These are phyloP conservation scores for Hypoxylon crocopeplum DNA, from an alignment of 495 filamentous ascomycete genomes.

Conservation along the genomic window DNA sequence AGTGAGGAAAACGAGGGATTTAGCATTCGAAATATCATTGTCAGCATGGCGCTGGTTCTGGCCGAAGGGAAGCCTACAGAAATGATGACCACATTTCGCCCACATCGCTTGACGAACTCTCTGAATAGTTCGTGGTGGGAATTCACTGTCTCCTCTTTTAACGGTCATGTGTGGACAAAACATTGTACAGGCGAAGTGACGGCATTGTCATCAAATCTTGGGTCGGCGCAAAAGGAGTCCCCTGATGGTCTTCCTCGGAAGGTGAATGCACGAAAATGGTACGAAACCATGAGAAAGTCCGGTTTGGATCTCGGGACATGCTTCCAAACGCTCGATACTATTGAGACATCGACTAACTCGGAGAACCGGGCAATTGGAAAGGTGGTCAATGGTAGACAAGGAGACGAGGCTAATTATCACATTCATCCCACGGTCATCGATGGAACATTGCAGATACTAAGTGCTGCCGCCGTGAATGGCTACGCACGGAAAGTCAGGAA, in stretches of 20 bases:
- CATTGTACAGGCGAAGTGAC: slow-evolving; percentile 50
- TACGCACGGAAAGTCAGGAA: slow-evolving; percentile 27
- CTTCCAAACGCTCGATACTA: slow-evolving; percentile 16
- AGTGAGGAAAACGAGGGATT: slow-evolving; percentile 32
- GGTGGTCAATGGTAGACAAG: slow-evolving; percentile 28
- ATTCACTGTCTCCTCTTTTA: slow-evolving; percentile 52
- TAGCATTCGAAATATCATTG: slow-evolving; percentile 38
- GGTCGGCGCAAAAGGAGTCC: slow-evolving; percentile 1
- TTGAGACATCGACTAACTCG: slow-evolving; percentile 24
- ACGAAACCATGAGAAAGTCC: slow-evolving; percentile 24
- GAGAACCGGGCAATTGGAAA: slow-evolving; percentile 30
- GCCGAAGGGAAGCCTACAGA: slow-evolving; percentile 35
- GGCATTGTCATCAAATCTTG: slow-evolving; percentile 10
- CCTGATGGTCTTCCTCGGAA: slow-evolving; percentile 20
- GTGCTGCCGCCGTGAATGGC: slow-evolving; percentile 37
- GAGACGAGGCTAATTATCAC: slow-evolving; percentile 36
- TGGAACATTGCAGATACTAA: slow-evolving; percentile 43
- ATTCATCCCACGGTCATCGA: slow-evolving; percentile 51
- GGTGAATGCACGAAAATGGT: slow-evolving; percentile 25
- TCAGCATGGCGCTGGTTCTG: slow-evolving; percentile 43
- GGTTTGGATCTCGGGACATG: slow-evolving; percentile 1
- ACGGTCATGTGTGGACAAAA: slow-evolving; percentile 48
- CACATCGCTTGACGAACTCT: slow-evolving; percentile 41
- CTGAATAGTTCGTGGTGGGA: slow-evolving; percentile 53
- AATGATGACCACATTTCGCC: slow-evolving; percentile 49